Conservation (phyloP, 441 rosid genomes). For the Populus trichocarpa region DNA sequence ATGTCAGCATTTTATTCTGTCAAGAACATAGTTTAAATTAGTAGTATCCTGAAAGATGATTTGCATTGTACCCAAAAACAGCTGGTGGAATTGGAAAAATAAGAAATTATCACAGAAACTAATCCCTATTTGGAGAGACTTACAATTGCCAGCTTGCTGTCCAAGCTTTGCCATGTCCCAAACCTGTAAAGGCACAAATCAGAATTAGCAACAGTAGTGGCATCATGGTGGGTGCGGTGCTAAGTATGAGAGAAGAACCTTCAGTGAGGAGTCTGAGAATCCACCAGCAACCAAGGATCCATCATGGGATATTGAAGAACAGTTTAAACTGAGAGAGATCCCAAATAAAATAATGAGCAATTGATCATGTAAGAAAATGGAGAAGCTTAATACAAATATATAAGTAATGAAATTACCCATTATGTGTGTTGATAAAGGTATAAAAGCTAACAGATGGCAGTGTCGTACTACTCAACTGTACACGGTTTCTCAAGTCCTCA, state of each 20-base stretch:
- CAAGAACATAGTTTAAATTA: neutral
- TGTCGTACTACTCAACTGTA: constrained; percentile 76
- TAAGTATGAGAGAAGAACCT: constrained; percentile 41
- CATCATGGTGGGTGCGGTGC: constrained; percentile 7
- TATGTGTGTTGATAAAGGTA: constrained; percentile 88
- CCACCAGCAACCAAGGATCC: constrained; percentile 98
- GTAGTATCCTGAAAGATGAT: neutral
- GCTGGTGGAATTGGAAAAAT: neutral
- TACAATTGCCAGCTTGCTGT: constrained; percentile 58
- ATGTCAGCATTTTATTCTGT: neutral
- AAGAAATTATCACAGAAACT: constrained; percentile 6
- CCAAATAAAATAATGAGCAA: constrained; percentile 12
- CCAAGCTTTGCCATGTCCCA: constrained; percentile 99
- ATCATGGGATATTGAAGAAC: constrained; percentile 92
- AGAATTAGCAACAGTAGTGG: constrained; percentile 28
- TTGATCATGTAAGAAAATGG: constrained; percentile 4
- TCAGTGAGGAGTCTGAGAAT: constrained; percentile 93
- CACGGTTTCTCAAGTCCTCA: constrained; percentile 93
- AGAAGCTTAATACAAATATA: constrained; percentile 4
- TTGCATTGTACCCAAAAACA: neutral
- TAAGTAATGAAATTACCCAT: constrained; percentile 48
- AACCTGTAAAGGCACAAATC: constrained; percentile 43
- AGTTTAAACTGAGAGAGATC: constrained; percentile 52
- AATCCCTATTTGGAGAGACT: constrained; percentile 21
- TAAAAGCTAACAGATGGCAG: constrained; percentile 95